These are phyloP conservation scores for Parafenestella ontariensis DNA, from an alignment of 2,329 filamentous ascomycete species.

Conservation along the genomic window DNA sequence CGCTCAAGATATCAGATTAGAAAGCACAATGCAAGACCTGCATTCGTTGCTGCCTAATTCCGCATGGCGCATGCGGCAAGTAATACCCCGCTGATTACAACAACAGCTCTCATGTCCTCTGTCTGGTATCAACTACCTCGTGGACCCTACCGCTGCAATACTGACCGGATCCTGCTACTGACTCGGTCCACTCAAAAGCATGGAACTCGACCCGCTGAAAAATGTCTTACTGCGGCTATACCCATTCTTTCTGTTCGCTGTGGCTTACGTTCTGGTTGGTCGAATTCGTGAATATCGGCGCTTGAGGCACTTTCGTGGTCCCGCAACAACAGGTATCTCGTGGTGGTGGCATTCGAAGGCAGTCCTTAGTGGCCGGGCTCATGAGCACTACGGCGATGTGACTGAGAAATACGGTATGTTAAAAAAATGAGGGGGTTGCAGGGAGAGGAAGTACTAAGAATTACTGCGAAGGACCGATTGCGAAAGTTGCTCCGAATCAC, in stretches of 20 bases:
- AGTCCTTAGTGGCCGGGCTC: constrained; percentile 32
- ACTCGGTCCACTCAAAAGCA: constrained; percentile 8
- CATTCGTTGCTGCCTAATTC: not conserved
- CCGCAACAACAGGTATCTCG: constrained; percentile 36
- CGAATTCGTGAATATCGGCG: constrained; percentile 37
- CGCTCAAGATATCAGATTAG: not conserved
- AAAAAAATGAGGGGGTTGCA: no score
- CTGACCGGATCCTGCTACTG: constrained; percentile 1
- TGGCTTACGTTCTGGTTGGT: constrained; percentile 22
- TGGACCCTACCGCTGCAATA: not conserved
- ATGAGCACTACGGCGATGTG: constrained; percentile 36
- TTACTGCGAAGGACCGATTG: constrained; percentile 46
- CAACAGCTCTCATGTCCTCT: constrained; percentile 2
- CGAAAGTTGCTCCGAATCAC: constrained; percentile 57
- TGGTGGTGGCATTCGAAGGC: constrained; percentile 43
- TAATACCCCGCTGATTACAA: not conserved
- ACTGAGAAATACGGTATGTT: constrained; percentile 42
- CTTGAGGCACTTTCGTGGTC: constrained; percentile 43
- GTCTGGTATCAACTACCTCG: constrained; percentile 1
- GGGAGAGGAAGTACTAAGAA: not conserved
- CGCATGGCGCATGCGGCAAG: constrained; percentile 1
- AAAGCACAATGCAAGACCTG: constrained; percentile 3
- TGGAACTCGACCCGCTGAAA: constrained; percentile 16
- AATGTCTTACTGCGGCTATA: constrained; percentile 19
- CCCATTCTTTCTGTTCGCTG: constrained; percentile 13